Base-by-base conservation (phyloP, 371 early-diverging fungal genomes). In the Encephalitozoon hellem region DNA sequence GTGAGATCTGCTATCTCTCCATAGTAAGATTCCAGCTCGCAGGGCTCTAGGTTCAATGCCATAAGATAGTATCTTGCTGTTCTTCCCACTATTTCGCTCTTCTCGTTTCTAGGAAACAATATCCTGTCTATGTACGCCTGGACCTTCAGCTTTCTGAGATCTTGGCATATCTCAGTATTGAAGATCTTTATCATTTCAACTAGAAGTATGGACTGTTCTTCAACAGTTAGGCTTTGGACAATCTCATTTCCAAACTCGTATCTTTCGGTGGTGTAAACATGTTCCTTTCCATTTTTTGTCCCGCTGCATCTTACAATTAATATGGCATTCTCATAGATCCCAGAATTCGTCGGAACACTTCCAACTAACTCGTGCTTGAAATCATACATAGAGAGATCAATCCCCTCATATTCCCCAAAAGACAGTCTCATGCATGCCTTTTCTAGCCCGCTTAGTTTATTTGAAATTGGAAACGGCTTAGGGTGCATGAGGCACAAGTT, bases 61-160 rank as follows among this genome's bases (percentile, higher is more conserved):
- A 52, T 49, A 12, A 34, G 15, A 49, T 72, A 72, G 49, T 65
- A 72, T 5, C 51, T 1, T 6, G 25, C 34, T 11, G 64, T 23
- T 25, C 26, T 55, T 9, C 30, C 9, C 23, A 66, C 11, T 15
- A 47, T 11, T 30, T n/a, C 26, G 71, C 65, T 41, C 25, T 41
- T 32, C 41, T 78, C 79, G 47, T 78, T 70, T 30, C 21, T 15
- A 1, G 25, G 25, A 53, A 74, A 67, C 28, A 69, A 4, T 11
- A 69, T 11, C 70, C 79, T 74, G 53, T 78, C 71, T 18, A 78
- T n/a, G 54, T 74, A 74, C n/a, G 80, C 73, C 15, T 68, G n/a
- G 23, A 76, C 15, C 25, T 76, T 42, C 38, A 52, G 18, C 15
- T 69, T 51, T 26, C 59, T 69, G 15, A 72, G 15, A 55, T 42